phyloP scores from a whole-genome alignment of 768 basidiomycete species.

The Kwoniella heveanensis region DNA sequence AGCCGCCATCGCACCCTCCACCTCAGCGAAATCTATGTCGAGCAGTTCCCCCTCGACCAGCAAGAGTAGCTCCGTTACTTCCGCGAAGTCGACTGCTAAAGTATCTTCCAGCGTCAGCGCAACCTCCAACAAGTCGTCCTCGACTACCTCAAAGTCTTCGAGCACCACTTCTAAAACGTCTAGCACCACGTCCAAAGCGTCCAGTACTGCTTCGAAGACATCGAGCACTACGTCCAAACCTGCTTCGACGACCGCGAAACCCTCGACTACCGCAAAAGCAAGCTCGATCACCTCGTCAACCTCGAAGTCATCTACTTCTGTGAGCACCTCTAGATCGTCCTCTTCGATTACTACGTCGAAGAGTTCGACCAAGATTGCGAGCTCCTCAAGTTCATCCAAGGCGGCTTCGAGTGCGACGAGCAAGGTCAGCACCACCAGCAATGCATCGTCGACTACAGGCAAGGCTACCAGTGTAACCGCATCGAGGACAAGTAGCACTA shows the following conservation, averaged over 20 bases:
- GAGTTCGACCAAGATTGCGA: slow-evolving; percentile 13
- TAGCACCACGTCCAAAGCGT: slow-evolving; percentile 5
- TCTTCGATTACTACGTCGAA: neutral
- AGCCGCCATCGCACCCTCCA: neutral
- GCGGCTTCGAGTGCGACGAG: slow-evolving; percentile 3
- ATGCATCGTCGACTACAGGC: slow-evolving; percentile 4
- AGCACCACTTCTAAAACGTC: slow-evolving; percentile 12
- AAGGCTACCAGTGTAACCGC: neutral
- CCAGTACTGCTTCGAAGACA: slow-evolving; percentile 1
- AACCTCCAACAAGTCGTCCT: neutral
- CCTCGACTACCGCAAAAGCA: slow-evolving; percentile 3
- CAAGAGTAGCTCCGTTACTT: slow-evolving; percentile 12
- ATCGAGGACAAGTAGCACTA: neutral
- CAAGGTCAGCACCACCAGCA: slow-evolving; percentile 8
- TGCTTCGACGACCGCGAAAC: slow-evolving; percentile 17
- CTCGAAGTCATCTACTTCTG: slow-evolving; percentile 16
- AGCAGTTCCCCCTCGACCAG: neutral
- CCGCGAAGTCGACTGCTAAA: slow-evolving; percentile 12
- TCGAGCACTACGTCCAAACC: slow-evolving; percentile 17
- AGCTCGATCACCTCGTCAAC: slow-evolving; percentile 4
- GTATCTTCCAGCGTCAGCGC: neutral
- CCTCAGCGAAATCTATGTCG: neutral
- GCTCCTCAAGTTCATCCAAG: slow-evolving; percentile 12
- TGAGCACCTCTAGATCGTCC: slow-evolving; percentile 1
- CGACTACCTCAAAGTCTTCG: slow-evolving; percentile 9